Evolutionary conservation across 2,329 filamentous ascomycete genomes (phyloP).

Genomic region (Penicillium sp.): DNA sequence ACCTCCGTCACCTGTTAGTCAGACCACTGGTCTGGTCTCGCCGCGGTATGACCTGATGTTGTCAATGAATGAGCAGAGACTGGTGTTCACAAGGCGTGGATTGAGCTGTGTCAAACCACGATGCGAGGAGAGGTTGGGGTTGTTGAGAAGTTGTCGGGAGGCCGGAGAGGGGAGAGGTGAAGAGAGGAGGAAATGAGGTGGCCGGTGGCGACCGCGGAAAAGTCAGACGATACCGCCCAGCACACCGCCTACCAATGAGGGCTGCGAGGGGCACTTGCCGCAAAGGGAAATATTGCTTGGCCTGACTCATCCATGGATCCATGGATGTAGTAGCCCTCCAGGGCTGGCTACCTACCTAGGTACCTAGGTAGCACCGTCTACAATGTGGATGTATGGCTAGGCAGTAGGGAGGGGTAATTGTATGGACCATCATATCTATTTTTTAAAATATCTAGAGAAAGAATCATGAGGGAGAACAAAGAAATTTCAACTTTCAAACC

Average conservation of each 20-base stretch:
- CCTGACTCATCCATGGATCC: neutral
- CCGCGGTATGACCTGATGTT: neutral
- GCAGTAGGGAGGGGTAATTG: no score
- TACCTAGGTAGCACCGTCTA: no score
- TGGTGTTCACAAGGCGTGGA: neutral
- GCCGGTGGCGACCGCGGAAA: constrained; percentile 15
- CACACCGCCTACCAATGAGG: constrained; percentile 15
- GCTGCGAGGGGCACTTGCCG: neutral
- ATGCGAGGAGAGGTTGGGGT: constrained; percentile 2
- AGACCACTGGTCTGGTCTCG: no score
- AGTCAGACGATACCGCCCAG: constrained; percentile 21
- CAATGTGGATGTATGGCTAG: no score
- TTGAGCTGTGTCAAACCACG: neutral
- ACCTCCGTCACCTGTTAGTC: constrained; percentile 19
- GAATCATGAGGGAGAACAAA: no score
- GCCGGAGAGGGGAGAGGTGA: constrained; percentile 11
- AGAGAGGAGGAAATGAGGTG: constrained; percentile 2
- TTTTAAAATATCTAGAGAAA: no score
- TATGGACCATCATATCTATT: no score
- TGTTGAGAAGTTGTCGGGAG: constrained; percentile 1
- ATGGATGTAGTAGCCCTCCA: no score
- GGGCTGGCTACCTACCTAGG: no score
- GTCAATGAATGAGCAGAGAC: neutral
- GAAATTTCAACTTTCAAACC: neutral
- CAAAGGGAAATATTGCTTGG: neutral